Base-by-base conservation (phyloP, 176 grass and related monocot species). In the Thalia dealbata region DNA sequence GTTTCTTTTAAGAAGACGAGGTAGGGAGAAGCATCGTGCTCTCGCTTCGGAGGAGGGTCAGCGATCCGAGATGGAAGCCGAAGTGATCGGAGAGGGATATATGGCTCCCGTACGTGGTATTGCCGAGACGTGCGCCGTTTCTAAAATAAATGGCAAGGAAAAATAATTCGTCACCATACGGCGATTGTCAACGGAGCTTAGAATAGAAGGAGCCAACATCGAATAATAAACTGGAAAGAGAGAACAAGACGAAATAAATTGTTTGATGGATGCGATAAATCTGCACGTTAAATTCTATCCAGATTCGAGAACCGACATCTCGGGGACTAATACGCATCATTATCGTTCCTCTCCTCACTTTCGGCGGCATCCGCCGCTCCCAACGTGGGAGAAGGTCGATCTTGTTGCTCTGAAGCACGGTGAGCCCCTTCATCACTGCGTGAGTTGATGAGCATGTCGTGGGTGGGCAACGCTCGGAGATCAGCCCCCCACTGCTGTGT, bases 101-200 rank as follows among this genome's bases (percentile, higher is more conserved):
- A 30, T 30, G 15, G 19, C 16, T 30, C 35, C 43, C 16, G 15
- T 32, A 43, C 11, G 25, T 63, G 27, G n/a, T 68, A 35, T 22
- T 43, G 65, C 65, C 65, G 65, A 68, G 65, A 68, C 65, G 65
- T 68, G 65, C 65, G 65, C 65, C 65, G 44, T 68, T 43, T 22
- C 65, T 43, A 68, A 21, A 68, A 23, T 23, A 68, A 68, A 64
- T 12, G 35, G 38, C 44, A 24, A 43, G 6, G 22, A 58, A 58
- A 58, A 23, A 58, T 21, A 8, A 38, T 38, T 38, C 22, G 19
- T 23, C 19, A 23, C 32, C 32, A 38, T 2, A 38, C 32, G 32
- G 32, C 3, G 32, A 38, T 38, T 38, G 32, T 38, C 32, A 38
- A 38, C 32, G 32, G 32, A 38, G 32, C 32, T 4, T 38, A 19